Evolutionary conservation across 2,329 filamentous ascomycete species (phyloP), one percentile per base, ranked within the genome.

Genomic region (Fusarium nanum): DNA sequence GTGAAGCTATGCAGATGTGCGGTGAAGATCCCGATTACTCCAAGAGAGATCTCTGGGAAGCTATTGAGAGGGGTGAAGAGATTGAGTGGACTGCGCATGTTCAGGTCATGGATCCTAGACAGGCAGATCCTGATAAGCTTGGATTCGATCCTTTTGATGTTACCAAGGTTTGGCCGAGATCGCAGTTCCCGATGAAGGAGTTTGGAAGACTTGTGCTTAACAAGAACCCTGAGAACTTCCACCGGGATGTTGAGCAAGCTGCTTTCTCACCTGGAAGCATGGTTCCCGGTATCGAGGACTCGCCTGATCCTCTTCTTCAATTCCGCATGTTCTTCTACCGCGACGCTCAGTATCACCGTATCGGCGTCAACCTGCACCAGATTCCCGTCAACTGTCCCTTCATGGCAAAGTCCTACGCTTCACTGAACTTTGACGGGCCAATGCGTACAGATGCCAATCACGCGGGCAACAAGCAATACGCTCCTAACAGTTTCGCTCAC

Each of bases 301-400:
- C 57, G 11, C 57, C 60, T 5, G 47, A 44, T 23, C 56, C 60
- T 37, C 60, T 63, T 42, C 60, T 63, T 5, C 47, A 61, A 9
- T 61, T 55, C 41, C 42, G 56, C 27, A 55, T 63, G 42, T 62
- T 61, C 47, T 55, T 63, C 56, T 63, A 63, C 22, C 56, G 56
- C 5, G 47, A 61, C 7, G 42, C 57, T 9, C 57, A 63, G 20
- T 63, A 56, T 20, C 60, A 55, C 23, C 47, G 42, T 6, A 48
- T 62, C 3, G 57, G 57, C 7, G 16, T 54, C 16, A 62, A 48
- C 8, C 20, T 62, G 7, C 47, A 60, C 16, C 59, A 62, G 6
- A 46, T 53, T 14, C 59, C 59, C 0, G 40, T 60, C 32, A 62
- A 62, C 12, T 62, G 56, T 23, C 59, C 55, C 1, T 62, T 53